Percentiles rank a stretch among this genome's conserved stretches.
Evolutionary conservation across 371 early-diverging fungal species (phyloP).

Genomic region (Mortierella sp.): DNA sequence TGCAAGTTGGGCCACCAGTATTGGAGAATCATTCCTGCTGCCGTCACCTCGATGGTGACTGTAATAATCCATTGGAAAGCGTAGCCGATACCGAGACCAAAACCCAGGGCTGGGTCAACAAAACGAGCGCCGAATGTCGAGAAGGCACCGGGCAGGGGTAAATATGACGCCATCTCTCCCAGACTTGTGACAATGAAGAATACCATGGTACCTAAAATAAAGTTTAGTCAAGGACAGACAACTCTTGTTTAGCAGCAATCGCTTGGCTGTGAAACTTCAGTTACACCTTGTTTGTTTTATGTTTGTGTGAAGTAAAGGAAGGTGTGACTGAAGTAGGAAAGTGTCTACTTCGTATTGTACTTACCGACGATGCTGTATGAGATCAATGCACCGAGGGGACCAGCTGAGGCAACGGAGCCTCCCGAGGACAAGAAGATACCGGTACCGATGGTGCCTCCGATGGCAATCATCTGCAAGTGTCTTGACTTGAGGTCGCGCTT

Average conservation of each 20-base stretch:
- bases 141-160: conserved; percentile 89
- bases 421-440: conserved; percentile 92
- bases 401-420: conserved; percentile 78
- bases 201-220: conserved; percentile 67
- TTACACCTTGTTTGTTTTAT: too few relatives aligned
- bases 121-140: conserved; percentile 87
- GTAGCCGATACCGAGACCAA: conserved; percentile 88
- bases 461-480: conserved; percentile 41
- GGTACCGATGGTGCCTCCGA: conserved; percentile 64
- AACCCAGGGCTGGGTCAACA: conserved; percentile 85
- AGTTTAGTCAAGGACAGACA: neutral
- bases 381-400: conserved; percentile 85
- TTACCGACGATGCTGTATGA: conserved; percentile 79
- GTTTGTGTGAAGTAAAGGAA: too few relatives aligned
- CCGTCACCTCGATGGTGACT: conserved; percentile 81
- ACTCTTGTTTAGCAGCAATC: neutral
- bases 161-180: conserved; percentile 88
- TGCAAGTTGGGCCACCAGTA: conserved; percentile 77
- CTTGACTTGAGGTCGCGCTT: conserved; percentile 38
- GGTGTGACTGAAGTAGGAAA: neutral
- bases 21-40: conserved; percentile 71
- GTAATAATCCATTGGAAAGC: conserved; percentile 84
- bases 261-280: neutral
- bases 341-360: neutral
- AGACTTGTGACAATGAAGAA: conserved; percentile 85